Evolutionary conservation across 176 grass and related monocot species (phyloP).

Genomic region (Triticum urartu): DNA sequence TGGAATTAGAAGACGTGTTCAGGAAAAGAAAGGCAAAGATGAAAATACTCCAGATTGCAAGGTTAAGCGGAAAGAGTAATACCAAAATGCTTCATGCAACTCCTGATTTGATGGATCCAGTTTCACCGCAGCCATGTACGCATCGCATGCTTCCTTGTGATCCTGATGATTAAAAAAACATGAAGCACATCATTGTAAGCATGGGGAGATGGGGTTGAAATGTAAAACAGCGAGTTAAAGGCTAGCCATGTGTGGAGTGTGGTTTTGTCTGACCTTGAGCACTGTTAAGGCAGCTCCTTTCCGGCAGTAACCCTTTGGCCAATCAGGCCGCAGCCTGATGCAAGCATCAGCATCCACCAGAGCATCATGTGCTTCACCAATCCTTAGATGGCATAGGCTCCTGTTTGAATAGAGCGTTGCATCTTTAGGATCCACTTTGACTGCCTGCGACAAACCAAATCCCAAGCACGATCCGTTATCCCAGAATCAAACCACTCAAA

Average conservation of each 20-base stretch:
- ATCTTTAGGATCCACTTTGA: constrained; percentile 30
- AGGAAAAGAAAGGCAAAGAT: background rate
- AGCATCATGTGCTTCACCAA: constrained; percentile 13
- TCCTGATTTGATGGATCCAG: constrained; percentile 36
- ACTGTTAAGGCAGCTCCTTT: constrained; percentile 43
- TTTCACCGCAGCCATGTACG: constrained; percentile 36
- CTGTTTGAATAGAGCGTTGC: constrained; percentile 31
- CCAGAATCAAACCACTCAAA: background rate
- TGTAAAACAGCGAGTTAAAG: background rate
- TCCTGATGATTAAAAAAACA: constrained; percentile 15
- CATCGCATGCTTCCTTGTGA: constrained; percentile 25
- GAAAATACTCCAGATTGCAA: background rate
- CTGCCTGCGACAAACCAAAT: constrained; percentile 32
- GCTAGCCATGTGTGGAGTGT: background rate
- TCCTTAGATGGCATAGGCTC: constrained; percentile 35
- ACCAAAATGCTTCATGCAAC: constrained; percentile 28
- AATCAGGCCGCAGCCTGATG: constrained; percentile 30
- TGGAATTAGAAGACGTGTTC: background rate
- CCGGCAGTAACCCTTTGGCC: constrained; percentile 43
- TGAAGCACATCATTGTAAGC: background rate
- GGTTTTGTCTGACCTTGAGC: constrained; percentile 26
- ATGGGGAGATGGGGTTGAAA: background rate
- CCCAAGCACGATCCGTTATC: background rate
- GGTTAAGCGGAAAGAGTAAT: background rate
- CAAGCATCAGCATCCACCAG: constrained; percentile 31